phyloP scores from a whole-genome alignment of 2,329 filamentous ascomycete species.

The Colletotrichum nymphaeae region DNA sequence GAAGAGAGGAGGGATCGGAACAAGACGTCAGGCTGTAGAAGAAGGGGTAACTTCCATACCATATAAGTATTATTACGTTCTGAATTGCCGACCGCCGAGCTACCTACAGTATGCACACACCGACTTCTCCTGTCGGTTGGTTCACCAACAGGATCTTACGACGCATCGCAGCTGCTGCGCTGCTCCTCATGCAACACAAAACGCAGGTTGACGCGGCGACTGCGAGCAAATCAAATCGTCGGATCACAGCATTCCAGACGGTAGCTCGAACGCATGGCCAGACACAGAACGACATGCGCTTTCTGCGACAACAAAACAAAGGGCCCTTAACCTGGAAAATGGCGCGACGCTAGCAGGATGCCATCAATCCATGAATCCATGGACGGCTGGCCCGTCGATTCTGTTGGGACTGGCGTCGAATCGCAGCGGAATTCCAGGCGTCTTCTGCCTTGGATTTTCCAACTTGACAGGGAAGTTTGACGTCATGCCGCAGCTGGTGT shows the following conservation, averaged over 20 bases:
- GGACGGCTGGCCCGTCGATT: background rate
- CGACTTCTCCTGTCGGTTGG: background rate
- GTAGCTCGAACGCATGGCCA: background rate
- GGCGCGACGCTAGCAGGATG: conserved; percentile 17
- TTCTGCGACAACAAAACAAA: background rate
- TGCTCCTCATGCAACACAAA: background rate
- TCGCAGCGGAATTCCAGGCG: background rate
- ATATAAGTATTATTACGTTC: background rate
- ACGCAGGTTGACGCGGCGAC: conserved; percentile 26
- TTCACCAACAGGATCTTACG: background rate
- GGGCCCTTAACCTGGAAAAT: conserved; percentile 6
- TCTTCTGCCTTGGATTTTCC: conserved; percentile 20
- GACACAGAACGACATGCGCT: conserved; percentile 2
- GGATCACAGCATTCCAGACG: conserved; percentile 5
- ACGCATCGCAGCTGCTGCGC: conserved; percentile 1
- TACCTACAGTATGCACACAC: background rate
- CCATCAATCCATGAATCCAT: background rate
- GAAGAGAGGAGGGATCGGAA: background rate
- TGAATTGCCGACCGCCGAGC: background rate
- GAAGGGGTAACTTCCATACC: background rate
- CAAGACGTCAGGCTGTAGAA: background rate
- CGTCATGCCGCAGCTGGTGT: conserved; percentile 29
- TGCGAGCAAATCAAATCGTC: conserved; percentile 19
- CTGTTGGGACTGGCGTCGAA: conserved; percentile 10
- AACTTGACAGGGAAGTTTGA: conserved; percentile 20